Conservation (phyloP, 768 basidiomycete genomes). For the Leccinum obscurum region DNA sequence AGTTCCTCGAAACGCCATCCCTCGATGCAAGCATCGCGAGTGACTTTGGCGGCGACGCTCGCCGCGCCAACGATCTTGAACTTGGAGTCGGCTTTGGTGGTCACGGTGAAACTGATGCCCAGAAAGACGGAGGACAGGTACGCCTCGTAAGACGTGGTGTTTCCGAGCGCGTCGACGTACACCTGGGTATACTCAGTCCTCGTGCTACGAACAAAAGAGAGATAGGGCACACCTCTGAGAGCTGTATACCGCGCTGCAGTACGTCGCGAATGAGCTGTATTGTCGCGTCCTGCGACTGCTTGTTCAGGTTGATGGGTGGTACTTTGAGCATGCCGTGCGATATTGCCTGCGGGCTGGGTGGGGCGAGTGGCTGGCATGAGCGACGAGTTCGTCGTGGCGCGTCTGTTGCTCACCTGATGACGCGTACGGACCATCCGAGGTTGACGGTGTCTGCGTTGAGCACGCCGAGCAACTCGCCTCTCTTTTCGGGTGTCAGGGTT, state of each 20-base stretch:
- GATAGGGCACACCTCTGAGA: slow-evolving; percentile 63
- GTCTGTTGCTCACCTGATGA: slow-evolving; percentile 51
- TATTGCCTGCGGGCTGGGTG: slow-evolving; percentile 81
- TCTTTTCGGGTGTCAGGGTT: slow-evolving; percentile 70
- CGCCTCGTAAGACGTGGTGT: slow-evolving; percentile 79
- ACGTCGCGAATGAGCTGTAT: slow-evolving; percentile 84
- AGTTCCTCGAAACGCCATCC: slow-evolving; percentile 81
- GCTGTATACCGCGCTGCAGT: slow-evolving; percentile 72
- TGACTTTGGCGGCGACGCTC: slow-evolving; percentile 97
- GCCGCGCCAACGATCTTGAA: slow-evolving; percentile 98
- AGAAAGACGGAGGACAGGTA: slow-evolving; percentile 83
- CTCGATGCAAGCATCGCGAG: slow-evolving; percentile 87
- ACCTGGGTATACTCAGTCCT: slow-evolving; percentile 47
- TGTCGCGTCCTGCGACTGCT: slow-evolving; percentile 87
- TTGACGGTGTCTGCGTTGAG: slow-evolving; percentile 70
- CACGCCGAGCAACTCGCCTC: slow-evolving; percentile 62
- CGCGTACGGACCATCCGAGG: slow-evolving; percentile 81
- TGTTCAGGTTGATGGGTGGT: slow-evolving; percentile 84
- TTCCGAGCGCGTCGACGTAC: slow-evolving; percentile 94
- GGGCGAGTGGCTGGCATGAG: neutral
- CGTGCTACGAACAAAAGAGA: neutral
- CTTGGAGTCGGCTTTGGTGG: slow-evolving; percentile 90
- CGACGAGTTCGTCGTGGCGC: neutral
- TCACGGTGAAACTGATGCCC: slow-evolving; percentile 83
- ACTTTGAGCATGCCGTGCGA: slow-evolving; percentile 87